Conservation (phyloP, 139 green algal genomes). For the Chlorella sorokiniana region DNA sequence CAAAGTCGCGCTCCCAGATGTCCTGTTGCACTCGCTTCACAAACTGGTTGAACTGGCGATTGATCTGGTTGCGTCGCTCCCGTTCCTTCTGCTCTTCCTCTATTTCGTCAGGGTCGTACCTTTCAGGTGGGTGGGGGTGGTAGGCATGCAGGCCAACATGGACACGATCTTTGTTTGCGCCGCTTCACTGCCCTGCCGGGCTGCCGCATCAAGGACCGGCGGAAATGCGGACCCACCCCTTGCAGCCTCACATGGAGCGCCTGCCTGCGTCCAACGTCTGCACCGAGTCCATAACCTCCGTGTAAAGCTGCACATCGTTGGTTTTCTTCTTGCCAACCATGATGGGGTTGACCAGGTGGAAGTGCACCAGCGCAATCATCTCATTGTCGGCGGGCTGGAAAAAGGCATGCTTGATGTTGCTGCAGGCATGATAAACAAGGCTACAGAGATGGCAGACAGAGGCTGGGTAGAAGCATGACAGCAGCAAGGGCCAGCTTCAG, state of each 20-base stretch:
- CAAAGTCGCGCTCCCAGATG: constrained; percentile 78
- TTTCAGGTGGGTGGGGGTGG: background rate
- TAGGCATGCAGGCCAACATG: background rate
- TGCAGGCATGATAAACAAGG: no score
- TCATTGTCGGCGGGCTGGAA: constrained; percentile 95
- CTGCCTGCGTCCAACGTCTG: constrained; percentile 91
- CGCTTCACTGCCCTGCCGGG: background rate
- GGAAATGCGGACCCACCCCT: background rate
- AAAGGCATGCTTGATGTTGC: constrained; percentile 98
- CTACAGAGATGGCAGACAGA: background rate
- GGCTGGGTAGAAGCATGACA: background rate
- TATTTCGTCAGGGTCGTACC: constrained; percentile 98
- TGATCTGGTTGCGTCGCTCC: constrained; percentile 93
- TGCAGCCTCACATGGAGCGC: constrained; percentile 46
- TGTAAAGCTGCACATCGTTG: constrained; percentile 97
- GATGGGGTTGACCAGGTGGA: constrained; percentile 98
- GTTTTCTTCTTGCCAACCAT: constrained; percentile 99
- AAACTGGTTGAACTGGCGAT: constrained; percentile 84
- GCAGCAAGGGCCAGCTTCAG: background rate
- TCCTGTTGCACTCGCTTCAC: constrained; percentile 80
- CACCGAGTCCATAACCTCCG: constrained; percentile 93
- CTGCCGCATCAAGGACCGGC: background rate
- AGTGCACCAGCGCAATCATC: constrained; percentile 97
- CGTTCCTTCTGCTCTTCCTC: constrained; percentile 98
- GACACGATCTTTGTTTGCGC: no score